A percentile compares a stretch with the other conserved stretches of the same genome.
Conservation (phyloP, 139 green algal genomes). For the Micromonas commoda region DNA sequence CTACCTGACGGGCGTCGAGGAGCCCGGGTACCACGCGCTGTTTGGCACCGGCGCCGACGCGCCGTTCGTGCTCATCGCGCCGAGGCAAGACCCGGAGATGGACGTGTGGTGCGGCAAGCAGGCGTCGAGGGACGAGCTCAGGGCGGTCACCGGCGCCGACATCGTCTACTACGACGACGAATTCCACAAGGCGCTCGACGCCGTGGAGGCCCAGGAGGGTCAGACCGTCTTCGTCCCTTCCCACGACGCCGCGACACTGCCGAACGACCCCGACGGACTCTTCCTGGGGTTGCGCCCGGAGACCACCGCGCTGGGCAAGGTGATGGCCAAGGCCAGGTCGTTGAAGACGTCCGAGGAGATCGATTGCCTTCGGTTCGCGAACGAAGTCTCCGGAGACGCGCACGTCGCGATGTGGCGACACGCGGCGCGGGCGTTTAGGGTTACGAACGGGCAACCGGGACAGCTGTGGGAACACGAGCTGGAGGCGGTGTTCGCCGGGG, state of each 20-base stretch:
- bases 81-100: slow-evolving; percentile 31
- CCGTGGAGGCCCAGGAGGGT: not conserved
- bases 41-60: slow-evolving; percentile 22
- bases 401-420: slow-evolving; percentile 35
- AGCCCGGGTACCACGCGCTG: slow-evolving; percentile 27
- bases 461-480: slow-evolving; percentile 42
- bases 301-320: not conserved
- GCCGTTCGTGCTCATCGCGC: slow-evolving; percentile 33
- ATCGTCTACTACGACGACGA: slow-evolving; percentile 15
- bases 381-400: slow-evolving; percentile 25
- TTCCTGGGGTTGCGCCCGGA: not conserved
- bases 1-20: slow-evolving; percentile 38
- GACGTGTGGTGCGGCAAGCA: slow-evolving; percentile 39
- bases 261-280: no score
- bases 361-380: slow-evolving; percentile 33
- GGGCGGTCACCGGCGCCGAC: not conserved
- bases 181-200: not conserved
- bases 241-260: not conserved
- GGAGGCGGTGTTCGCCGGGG: slow-evolving; percentile 40
- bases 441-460: slow-evolving; percentile 7
- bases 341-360: slow-evolving; percentile 26
- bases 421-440: slow-evolving; percentile 30
- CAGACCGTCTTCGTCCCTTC: not conserved
- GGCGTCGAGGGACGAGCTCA: slow-evolving; percentile 24
- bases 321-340: not conserved